A percentile compares a stretch with the other conserved stretches of the same genome.
Evolutionary conservation across 2,329 filamentous ascomycete genomes (phyloP).

Genomic region (Annulohypoxylon truncatum): DNA sequence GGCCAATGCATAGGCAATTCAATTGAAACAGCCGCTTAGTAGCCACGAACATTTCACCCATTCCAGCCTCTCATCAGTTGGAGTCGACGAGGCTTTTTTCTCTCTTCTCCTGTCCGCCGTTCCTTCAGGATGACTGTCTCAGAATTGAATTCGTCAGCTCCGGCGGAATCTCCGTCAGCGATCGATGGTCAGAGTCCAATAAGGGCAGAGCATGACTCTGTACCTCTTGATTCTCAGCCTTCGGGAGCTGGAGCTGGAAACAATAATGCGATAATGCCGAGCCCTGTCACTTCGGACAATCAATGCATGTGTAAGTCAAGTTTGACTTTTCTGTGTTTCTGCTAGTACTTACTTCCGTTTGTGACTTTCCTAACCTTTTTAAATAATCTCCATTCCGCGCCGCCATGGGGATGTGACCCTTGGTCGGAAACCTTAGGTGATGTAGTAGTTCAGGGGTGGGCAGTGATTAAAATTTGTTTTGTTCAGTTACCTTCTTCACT

Average conservation of each 20-base stretch:
- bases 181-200: slow-evolving; percentile 2
- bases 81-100: slow-evolving; percentile 32
- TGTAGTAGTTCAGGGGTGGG: slow-evolving; percentile 21
- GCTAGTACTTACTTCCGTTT: neutral
- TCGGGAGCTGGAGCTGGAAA: slow-evolving; percentile 29
- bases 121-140: slow-evolving; percentile 39
- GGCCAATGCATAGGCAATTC: slow-evolving; percentile 23
- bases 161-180: slow-evolving; percentile 34
- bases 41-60: neutral
- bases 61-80: slow-evolving; percentile 12
- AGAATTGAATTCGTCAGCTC: slow-evolving; percentile 40
- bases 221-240: slow-evolving; percentile 17
- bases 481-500: neutral
- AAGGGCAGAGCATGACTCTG: slow-evolving; percentile 26
- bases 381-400: neutral
- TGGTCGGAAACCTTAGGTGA: slow-evolving; percentile 10
- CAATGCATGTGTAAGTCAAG: slow-evolving; percentile 32
- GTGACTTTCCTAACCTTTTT: neutral
- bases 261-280: slow-evolving; percentile 13
- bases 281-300: slow-evolving; percentile 22
- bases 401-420: slow-evolving; percentile 15
- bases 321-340: slow-evolving; percentile 9
- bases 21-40: slow-evolving; percentile 10
- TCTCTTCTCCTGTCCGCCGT: slow-evolving; percentile 1
- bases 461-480: slow-evolving; percentile 13